These are phyloP conservation scores for Stenogyne calaminthoides DNA, from an alignment of 305 asterid species.

Conservation along the genomic window DNA sequence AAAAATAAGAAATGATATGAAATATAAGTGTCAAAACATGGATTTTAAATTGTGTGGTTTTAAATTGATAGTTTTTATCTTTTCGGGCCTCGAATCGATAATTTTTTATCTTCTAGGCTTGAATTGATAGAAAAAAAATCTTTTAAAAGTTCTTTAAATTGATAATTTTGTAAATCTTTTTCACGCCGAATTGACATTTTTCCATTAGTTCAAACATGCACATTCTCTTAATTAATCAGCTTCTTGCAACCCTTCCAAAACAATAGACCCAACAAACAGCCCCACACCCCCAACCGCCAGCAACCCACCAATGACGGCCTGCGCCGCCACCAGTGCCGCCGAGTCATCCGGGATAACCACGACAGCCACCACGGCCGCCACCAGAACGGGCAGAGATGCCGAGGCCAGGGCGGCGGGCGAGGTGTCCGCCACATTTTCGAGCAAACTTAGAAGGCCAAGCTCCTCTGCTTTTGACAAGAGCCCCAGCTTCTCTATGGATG, in stretches of 20 bases:
- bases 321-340: conserved; percentile 58
- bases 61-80: too few species aligned
- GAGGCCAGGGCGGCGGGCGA: conserved; percentile 76
- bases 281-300: conserved; percentile 70
- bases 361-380: conserved; percentile 56
- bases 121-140: too few species aligned
- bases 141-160: too few species aligned
- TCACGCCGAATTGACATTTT: too few species aligned
- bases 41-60: too few species aligned
- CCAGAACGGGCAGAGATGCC: conserved; percentile 55
- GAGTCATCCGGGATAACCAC: conserved; percentile 82
- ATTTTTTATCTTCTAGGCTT: too few species aligned
- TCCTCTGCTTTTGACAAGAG: conserved; percentile 84
- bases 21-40: too few species aligned
- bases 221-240: conserved; percentile 46
- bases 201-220: too few species aligned
- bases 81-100: too few species aligned
- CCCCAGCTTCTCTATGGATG: conserved; percentile 80
- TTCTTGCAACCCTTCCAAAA: conserved; percentile 78
- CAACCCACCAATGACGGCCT: conserved; percentile 62
- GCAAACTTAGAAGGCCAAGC: conserved; percentile 74
- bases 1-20: too few species aligned
- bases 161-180: too few species aligned
- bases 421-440: conserved; percentile 53
- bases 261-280: conserved; percentile 62